Base-by-base conservation (phyloP, 2,329 filamentous ascomycete species). In the Penicillium sp. region DNA sequence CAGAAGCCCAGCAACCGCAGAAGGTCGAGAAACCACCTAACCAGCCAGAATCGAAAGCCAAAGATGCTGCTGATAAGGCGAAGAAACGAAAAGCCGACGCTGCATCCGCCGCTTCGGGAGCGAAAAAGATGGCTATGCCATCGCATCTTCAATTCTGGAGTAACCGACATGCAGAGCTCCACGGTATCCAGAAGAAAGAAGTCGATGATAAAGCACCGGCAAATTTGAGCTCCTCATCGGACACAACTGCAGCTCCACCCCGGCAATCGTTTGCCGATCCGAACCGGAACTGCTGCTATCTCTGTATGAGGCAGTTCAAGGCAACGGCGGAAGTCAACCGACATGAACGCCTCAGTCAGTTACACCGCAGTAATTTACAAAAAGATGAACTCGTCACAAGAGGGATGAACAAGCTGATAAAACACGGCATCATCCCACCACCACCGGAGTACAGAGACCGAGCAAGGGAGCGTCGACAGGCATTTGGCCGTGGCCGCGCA, bases 91-190 rank as follows among this genome's bases (percentile, higher is more conserved):
- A 83, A 64, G 76, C 80, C 1, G 81, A 82, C n/a, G 64, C 70
- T 5, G 69, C 75, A 3, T 71, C 74, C 19, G 77, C 55, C 29
- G 60, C 55, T 56, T 70, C 72, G 38, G 72, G 67, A 5, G 65
- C 70, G 8, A 80, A 80, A 66, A 82, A 82, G 59, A 70, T 86
- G 67, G 79, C 83, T 7, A 82, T 89, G 54, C 85, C 87, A 3
- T 86, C 88, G 1, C 88, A 91, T 74, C 80, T 91, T 50, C 87
- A 90, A 73, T 90, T 89, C 73, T 91, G 89, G 89, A 86, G 87
- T 53, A 87, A 90, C 69, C 86, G 88, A 54, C 88, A 90, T 70
- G 88, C 88, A 1, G 88, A 91, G 69, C 78, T 91, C 26, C 87
- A 89, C 69, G 84, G 86, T 61, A 83, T 78, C 23, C 70, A 76